A percentile compares a stretch with the other conserved stretches of the same genome.
Conservation (phyloP, 1,284 basidiomycete genomes). For the Ustilago hordei region DNA sequence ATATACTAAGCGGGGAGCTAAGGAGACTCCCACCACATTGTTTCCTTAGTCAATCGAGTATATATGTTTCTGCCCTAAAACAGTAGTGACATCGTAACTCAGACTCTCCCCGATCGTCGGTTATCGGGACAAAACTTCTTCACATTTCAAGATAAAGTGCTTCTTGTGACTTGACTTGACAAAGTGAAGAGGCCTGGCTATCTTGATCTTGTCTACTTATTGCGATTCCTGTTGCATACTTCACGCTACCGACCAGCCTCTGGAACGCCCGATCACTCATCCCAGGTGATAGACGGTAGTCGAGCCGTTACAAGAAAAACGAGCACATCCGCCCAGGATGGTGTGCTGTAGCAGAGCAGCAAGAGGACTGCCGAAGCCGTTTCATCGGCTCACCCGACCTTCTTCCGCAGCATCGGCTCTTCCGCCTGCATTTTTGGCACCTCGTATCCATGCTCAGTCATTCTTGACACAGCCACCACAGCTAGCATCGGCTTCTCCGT, state of each 20-base stretch:
- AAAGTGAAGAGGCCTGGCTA: too few species aligned
- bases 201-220: too few species aligned
- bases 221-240: not conserved
- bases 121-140: too few species aligned
- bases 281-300: not conserved
- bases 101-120: too few species aligned
- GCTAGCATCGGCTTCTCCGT: not conserved
- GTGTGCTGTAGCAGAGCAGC: constrained; percentile 16
- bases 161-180: too few species aligned
- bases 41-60: too few species aligned
- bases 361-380: constrained; percentile 15
- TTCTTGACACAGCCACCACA: constrained; percentile 10
- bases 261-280: not conserved
- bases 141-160: too few species aligned
- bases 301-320: not conserved
- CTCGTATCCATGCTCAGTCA: constrained; percentile 15
- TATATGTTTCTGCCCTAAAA: too few species aligned
- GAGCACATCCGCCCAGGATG: constrained; percentile 7
- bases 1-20: too few species aligned
- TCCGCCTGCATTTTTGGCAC: constrained; percentile 29
- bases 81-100: too few species aligned
- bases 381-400: constrained; percentile 11
- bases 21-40: too few species aligned
- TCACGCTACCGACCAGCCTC: not conserved
- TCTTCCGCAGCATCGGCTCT: not conserved